Conservation (phyloP, 805 yeast species). For the Metschnikowia lunata region DNA sequence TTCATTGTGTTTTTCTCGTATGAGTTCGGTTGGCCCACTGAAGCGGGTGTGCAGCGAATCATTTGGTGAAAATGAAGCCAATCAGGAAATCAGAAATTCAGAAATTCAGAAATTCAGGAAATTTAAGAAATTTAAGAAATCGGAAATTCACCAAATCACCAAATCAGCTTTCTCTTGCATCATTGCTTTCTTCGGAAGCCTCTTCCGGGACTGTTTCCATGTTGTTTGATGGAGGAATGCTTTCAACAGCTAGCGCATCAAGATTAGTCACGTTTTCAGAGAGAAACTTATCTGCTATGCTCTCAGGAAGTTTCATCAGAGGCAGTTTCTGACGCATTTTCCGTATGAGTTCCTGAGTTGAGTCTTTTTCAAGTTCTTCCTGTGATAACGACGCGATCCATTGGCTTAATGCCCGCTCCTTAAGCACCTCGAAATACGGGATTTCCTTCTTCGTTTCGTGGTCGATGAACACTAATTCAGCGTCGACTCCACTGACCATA, state of each 20-base stretch:
- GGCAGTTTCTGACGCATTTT: constrained; percentile 6
- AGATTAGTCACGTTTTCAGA: constrained; percentile 26
- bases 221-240: background rate
- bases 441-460: constrained; percentile 43
- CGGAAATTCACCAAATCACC: too few relatives aligned
- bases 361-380: constrained; percentile 8
- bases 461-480: constrained; percentile 68
- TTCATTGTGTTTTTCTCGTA: constrained; percentile 53
- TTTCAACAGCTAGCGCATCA: constrained; percentile 17
- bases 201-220: background rate
- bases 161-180: background rate
- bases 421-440: constrained; percentile 39
- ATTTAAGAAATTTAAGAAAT: too few relatives aligned
- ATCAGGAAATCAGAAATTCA: too few relatives aligned
- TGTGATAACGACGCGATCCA: constrained; percentile 29
- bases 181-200: background rate
- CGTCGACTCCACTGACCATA: constrained; percentile 54
- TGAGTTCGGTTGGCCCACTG: constrained; percentile 66
- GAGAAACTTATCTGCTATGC: constrained; percentile 27
- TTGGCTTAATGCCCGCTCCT: constrained; percentile 26
- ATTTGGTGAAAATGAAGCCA: constrained; percentile 78
- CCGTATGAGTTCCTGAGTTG: constrained; percentile 3
- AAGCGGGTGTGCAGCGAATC: constrained; percentile 66
- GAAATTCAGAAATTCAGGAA: too few relatives aligned
- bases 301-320: constrained; percentile 6